Evolutionary conservation across 768 basidiomycete genomes (phyloP).

Genomic region (Russula abietina): DNA sequence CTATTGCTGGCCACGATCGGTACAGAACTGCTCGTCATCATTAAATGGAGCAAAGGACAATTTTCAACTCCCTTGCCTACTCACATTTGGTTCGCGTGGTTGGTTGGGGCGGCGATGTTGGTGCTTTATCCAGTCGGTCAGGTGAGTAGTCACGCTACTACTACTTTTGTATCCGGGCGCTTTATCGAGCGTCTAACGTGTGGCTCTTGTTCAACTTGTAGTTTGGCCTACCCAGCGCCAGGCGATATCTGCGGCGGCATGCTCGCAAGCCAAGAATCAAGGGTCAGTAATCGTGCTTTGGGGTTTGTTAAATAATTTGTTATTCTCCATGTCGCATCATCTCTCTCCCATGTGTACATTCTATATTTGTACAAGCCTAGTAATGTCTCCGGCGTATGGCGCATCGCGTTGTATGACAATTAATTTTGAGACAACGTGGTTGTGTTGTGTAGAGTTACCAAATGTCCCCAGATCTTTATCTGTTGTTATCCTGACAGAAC

Average conservation of each 20-base stretch:
- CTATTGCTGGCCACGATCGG: constrained; percentile 77
- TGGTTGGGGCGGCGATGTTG: constrained; percentile 50
- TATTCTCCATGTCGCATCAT: background rate
- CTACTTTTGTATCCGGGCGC: constrained; percentile 1
- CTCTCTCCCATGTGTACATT: constrained; percentile 1
- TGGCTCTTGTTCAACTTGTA: constrained; percentile 19
- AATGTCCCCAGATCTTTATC: constrained; percentile 5
- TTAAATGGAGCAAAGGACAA: constrained; percentile 75
- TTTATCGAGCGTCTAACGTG: constrained; percentile 12
- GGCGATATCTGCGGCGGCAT: constrained; percentile 20
- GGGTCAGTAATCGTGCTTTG: constrained; percentile 12
- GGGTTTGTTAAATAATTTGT: background rate
- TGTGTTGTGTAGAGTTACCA: background rate
- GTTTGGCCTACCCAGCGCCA: constrained; percentile 26
- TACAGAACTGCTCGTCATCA: constrained; percentile 74
- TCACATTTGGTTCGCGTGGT: constrained; percentile 61
- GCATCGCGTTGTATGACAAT: background rate
- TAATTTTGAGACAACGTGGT: background rate
- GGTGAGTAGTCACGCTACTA: constrained; percentile 39
- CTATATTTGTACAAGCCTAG: background rate
- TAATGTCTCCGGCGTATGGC: background rate
- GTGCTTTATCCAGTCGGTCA: constrained; percentile 62
- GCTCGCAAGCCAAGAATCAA: constrained; percentile 17
- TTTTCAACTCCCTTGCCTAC: constrained; percentile 59
- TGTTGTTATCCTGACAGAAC: background rate